Conservation (phyloP, 176 grass and related monocot genomes). For the Bonia amplexicaulis region DNA sequence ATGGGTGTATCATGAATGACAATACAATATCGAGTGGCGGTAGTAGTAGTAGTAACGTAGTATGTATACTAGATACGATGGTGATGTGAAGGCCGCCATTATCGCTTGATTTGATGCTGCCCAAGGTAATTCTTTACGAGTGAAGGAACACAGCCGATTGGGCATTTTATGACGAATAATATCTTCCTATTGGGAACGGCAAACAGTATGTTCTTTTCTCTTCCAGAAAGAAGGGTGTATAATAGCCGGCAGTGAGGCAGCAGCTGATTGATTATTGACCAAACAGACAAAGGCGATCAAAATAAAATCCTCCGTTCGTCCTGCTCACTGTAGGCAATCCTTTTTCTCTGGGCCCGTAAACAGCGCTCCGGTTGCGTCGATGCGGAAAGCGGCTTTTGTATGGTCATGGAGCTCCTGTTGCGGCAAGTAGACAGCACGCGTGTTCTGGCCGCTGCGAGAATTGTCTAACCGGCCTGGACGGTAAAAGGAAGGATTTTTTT, state of each 20-base stretch:
- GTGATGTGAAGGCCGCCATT: not conserved
- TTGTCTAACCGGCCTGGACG: constrained; percentile 8
- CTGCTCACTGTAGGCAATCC: not conserved
- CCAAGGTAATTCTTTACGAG: not conserved
- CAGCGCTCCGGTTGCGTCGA: not conserved
- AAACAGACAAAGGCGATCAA: constrained; percentile 18
- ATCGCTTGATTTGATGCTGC: constrained; percentile 7
- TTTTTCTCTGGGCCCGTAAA: not conserved
- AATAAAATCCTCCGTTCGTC: not conserved
- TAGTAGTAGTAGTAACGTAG: not conserved
- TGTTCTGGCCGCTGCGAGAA: constrained; percentile 28
- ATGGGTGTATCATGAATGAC: not conserved
- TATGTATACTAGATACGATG: not conserved
- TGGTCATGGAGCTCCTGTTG: constrained; percentile 1
- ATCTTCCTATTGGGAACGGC: not conserved
- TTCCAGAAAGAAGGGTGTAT: not conserved
- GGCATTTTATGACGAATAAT: not conserved
- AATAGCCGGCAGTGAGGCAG: not conserved
- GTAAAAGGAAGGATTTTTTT: not conserved
- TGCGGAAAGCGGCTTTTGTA: not conserved
- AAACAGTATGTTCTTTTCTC: not conserved
- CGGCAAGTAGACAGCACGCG: not conserved
- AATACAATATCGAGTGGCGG: not conserved
- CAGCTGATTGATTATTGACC: not conserved
- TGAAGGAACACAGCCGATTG: not conserved